Evolutionary conservation across 148 eudicot genomes (phyloP), one percentile per base, ranked within the genome.

Genomic region (Rhododendron henanense): DNA sequence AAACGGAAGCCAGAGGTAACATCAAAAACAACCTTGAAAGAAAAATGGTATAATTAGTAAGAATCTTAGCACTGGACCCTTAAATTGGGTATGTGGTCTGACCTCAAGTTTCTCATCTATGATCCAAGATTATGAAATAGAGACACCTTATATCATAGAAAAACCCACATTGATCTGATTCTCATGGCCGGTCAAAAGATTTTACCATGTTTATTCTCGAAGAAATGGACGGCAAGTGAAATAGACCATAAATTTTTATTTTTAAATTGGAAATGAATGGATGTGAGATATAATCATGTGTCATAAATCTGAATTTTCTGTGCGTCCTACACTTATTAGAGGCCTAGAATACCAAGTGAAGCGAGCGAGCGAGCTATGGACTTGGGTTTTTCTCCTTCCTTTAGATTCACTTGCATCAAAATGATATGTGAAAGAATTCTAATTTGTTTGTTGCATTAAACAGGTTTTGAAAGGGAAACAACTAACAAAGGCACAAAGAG

Each of bases 1-100:
- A 81, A 81, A 80, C 57, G 37, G 37, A 50, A 18, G 84, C 78
- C 50, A 28, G 81, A 81, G 87, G 87, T 86, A 86, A 67, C 14
- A 53, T 13, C 3, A 5, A 77, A 53, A 16, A 16, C 48, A 9
- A 84, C 69, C 63, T 50, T 13, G 45, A 48, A 33, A 28, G 33
- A 45, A 44, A 83, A 67, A 3, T 39, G 21, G 23, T 53, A 13
- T 55, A 2, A 8, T 73, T 73, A 28, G 75, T 69, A 28, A 28
- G 75, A 69, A 28, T 55, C 37, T 69, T 10, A 69, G 37, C 35
- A 69, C 75, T 10, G 13, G 14, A 69, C 75, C 75, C 14, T 69
- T 67, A 10, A 25, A 78, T 74, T 74, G 78, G 78, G 39, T 13
- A 1, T 35, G 7, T 39, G 47, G 35, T 10, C 15, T 78, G 53